Evolutionary conservation across 306 rosid genomes (phyloP).

Genomic region (Acacia acuminata): DNA sequence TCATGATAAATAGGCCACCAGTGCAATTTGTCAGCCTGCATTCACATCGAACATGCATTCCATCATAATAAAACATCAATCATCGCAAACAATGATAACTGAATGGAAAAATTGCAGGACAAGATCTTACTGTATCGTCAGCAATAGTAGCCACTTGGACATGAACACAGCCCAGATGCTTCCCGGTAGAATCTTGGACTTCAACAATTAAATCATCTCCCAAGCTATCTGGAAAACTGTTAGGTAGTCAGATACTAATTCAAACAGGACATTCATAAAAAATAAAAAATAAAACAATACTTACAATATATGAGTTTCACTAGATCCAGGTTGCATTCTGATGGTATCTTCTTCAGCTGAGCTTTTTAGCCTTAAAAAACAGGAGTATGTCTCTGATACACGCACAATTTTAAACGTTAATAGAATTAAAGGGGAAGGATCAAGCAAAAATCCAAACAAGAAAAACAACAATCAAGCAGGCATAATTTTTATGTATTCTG

Average conservation of each 20-base stretch:
- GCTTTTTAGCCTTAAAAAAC: conserved; percentile 87
- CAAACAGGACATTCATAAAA: conserved; percentile 28
- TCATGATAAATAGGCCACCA: conserved; percentile 91
- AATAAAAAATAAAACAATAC: conserved; percentile 29
- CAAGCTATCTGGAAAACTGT: conserved; percentile 94
- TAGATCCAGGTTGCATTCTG: conserved; percentile 91
- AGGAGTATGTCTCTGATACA: conserved; percentile 77
- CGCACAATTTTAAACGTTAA: conserved; percentile 11
- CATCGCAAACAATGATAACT: conserved; percentile 18
- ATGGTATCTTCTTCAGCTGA: conserved; percentile 76
- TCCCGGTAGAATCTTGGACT: conserved; percentile 91
- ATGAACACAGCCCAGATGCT: conserved; percentile 75
- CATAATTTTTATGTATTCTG: background rate
- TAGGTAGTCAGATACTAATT: conserved; percentile 50
- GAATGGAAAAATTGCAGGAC: conserved; percentile 9
- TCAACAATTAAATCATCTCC: conserved; percentile 91
- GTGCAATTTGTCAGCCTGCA: conserved; percentile 90
- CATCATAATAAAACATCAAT: conserved; percentile 15
- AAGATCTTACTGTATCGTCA: conserved; percentile 72
- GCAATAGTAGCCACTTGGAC: conserved; percentile 87
- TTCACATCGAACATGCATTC: conserved; percentile 40
- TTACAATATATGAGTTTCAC: conserved; percentile 91
- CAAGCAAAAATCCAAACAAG: conserved; percentile 1
- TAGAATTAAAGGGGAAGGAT: background rate
- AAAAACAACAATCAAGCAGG: conserved; percentile 4